Percentiles rank a stretch among this genome's conserved stretches.
phyloP scores from a whole-genome alignment of 768 basidiomycete species.

The Cytidiella melzeri region DNA sequence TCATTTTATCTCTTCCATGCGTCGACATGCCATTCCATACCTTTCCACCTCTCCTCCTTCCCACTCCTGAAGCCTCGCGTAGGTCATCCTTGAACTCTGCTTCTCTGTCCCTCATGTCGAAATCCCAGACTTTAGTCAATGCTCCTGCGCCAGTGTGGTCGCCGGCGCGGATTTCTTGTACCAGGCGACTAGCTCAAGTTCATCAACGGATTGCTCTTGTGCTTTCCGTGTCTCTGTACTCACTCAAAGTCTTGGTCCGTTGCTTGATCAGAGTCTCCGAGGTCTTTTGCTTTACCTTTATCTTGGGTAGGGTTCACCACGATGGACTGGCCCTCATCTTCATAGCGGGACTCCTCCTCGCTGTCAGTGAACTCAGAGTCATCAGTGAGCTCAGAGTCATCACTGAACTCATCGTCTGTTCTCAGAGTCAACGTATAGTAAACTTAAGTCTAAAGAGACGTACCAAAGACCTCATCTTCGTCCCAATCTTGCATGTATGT shows the following conservation, averaged over 20 bases:
- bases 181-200: conserved; percentile 46
- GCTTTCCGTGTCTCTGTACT: conserved; percentile 17
- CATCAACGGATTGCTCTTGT: neutral
- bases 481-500: too few relatives aligned
- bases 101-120: conserved; percentile 60
- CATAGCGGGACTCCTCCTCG: neutral
- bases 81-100: conserved; percentile 70
- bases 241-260: conserved; percentile 27
- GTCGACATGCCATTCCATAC: conserved; percentile 32
- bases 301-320: neutral
- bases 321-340: neutral
- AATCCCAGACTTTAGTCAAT: conserved; percentile 68
- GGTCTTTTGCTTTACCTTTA: conserved; percentile 10
- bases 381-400: neutral
- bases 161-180: conserved; percentile 54
- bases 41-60: conserved; percentile 42
- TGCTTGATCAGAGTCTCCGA: neutral
- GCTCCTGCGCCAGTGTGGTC: conserved; percentile 34
- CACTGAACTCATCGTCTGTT: neutral
- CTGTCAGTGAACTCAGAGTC: neutral
- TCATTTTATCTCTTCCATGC: too few relatives aligned
- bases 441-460: too few relatives aligned
- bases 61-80: conserved; percentile 68
- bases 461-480: too few relatives aligned
- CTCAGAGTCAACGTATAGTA: too few relatives aligned